Evolutionary conservation across 148 eudicot genomes (phyloP).

Genomic region (Diospyros lotus): DNA sequence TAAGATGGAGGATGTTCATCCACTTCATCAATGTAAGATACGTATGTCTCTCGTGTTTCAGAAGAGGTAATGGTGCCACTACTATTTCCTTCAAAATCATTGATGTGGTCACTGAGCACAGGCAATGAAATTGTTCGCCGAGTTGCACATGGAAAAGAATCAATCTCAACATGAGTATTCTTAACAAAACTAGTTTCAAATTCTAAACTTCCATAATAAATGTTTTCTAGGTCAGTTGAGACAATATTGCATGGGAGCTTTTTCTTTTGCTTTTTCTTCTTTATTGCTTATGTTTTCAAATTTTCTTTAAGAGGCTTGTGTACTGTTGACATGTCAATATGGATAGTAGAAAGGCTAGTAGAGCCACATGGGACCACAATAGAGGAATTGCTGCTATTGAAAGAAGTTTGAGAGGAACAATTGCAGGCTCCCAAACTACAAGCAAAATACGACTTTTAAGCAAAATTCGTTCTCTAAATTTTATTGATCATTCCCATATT

Average conservation of each 20-base stretch:
- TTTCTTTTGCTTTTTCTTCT: slow-evolving; percentile 16
- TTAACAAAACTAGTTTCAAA: slow-evolving; percentile 7
- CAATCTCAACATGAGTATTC: slow-evolving; percentile 12
- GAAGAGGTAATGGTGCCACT: not conserved
- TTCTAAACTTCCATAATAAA: slow-evolving; percentile 8
- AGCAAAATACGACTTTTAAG: too few relatives aligned
- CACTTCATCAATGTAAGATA: slow-evolving; percentile 8
- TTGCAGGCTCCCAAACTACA: not conserved
- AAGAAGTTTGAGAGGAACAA: slow-evolving; percentile 11
- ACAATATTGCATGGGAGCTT: slow-evolving; percentile 9
- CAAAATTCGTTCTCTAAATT: too few relatives aligned
- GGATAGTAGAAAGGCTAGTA: not conserved
- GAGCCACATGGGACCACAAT: not conserved
- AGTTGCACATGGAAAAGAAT: slow-evolving; percentile 5
- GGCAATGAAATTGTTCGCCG: slow-evolving; percentile 12
- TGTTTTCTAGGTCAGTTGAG: slow-evolving; percentile 5
- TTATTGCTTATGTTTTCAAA: slow-evolving; percentile 13
- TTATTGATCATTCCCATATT: too few relatives aligned
- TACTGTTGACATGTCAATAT: slow-evolving; percentile 4
- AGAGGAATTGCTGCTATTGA: slow-evolving; percentile 5
- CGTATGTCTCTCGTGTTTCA: not conserved
- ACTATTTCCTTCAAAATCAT: slow-evolving; percentile 15
- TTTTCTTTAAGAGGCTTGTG: slow-evolving; percentile 10
- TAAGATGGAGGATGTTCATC: slow-evolving; percentile 1
- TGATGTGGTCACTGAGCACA: not conserved